Conservation (phyloP, 495 filamentous ascomycete species). For the Penicilliopsis zonata region DNA sequence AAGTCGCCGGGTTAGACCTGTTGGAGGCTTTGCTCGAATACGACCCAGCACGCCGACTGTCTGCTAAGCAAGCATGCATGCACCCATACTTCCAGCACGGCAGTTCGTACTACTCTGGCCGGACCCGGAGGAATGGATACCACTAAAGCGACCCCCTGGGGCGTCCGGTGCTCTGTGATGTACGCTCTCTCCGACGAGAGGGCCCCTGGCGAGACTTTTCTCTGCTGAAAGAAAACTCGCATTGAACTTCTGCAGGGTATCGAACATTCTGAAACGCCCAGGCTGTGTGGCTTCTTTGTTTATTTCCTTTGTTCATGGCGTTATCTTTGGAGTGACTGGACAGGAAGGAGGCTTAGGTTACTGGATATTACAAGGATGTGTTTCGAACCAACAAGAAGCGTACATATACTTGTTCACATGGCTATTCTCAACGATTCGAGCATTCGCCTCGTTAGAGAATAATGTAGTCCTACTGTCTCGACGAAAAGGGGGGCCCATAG, state of each 20-base stretch:
- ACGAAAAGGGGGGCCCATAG: too few species aligned
- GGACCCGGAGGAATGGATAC: conserved; percentile 28
- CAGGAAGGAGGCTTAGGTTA: conserved; percentile 18
- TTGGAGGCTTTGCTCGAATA: conserved; percentile 88
- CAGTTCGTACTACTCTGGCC: conserved; percentile 38
- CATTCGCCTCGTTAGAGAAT: too few species aligned
- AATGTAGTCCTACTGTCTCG: too few species aligned
- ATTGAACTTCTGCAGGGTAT: too few species aligned
- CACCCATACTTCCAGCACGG: conserved; percentile 88
- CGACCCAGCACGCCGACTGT: conserved; percentile 86
- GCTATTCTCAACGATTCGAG: too few species aligned
- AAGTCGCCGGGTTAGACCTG: conserved; percentile 72
- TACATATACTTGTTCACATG: conserved; percentile 22
- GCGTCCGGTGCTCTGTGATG: conserved; percentile 8
- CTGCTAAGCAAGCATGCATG: conserved; percentile 84
- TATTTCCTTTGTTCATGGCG: conserved; percentile 24
- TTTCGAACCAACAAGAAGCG: conserved; percentile 20
- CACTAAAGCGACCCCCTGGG: conserved; percentile 16
- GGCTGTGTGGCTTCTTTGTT: conserved; percentile 5
- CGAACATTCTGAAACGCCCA: too few species aligned
- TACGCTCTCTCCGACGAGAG: conserved; percentile 9
- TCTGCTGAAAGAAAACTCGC: too few species aligned
- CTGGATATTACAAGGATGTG: conserved; percentile 20
- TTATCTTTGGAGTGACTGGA: conserved; percentile 25
- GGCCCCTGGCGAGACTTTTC: too few species aligned